Evolutionary conservation across 2,329 filamentous ascomycete genomes (phyloP), one percentile per base, ranked within the genome.

Genomic region (Juglanconis oblonga): DNA sequence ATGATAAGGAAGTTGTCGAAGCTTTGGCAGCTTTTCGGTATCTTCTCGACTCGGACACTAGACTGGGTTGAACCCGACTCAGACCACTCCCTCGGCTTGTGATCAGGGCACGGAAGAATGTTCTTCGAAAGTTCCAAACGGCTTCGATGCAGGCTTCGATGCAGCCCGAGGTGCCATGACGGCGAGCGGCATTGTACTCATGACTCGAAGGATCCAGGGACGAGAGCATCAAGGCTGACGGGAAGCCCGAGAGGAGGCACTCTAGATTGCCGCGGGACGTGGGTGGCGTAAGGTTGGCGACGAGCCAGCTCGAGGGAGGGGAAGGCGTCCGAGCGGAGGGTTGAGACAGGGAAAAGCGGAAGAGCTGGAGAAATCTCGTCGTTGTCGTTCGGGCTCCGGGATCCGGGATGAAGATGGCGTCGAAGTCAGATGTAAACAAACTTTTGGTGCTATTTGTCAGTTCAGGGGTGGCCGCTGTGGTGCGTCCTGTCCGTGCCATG

Each of bases 121-220:
- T 36, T 56, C 57, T 53, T 42, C 42, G 42, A 57, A 59, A 33
- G 45, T 56, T 58, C 55, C 29, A 29, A 3, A 31, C 5, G 6
- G 40, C 42, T 55, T 55, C 53, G 42, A 17, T 54, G 57, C 57
- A 57, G 42, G 49, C 57, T 62, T 56, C 51, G 35, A 59, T 62
- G 60, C 60, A 48, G 57, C 24, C 11, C 24, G 44, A 45, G 48
- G 48, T 57, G 33, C 45, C 36, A 62, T 55, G 57, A 31, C 40
- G 33, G 58, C 40, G 33, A 50, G 40, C 42, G 17, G 45, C 14
- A 24, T 42, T 35, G 47, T 35, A 31, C 14, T 53, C 42, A 52
- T 57, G 51, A 56, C 59, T 62, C 60, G 55, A 49, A 45, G 17
- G 17, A 31, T 24, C 52, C 33, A 49, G 52, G 52, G 42, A 53